Evolutionary conservation across 768 basidiomycete genomes (phyloP).

Genomic region (Boletellus sp.): DNA sequence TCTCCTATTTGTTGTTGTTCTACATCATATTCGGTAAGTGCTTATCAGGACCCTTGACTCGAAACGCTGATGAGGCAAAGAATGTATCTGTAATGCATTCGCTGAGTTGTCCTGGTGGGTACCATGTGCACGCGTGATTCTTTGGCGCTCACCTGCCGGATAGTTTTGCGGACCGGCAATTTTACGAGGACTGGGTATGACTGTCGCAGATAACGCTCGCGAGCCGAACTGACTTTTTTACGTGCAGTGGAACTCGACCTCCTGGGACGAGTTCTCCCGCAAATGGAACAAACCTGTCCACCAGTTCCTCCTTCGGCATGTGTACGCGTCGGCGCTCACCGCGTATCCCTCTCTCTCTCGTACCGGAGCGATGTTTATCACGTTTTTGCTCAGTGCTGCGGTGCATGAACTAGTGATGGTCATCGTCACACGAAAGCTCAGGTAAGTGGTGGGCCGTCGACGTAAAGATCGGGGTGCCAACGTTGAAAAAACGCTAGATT

Average conservation of each 20-base stretch:
- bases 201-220: neutral
- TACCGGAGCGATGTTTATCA: conserved; percentile 83
- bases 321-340: conserved; percentile 85
- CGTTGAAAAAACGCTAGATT: conserved; percentile 46
- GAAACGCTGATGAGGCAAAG: conserved; percentile 36
- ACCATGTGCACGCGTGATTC: neutral
- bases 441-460: conserved; percentile 42
- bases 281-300: conserved; percentile 99
- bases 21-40: conserved; percentile 75
- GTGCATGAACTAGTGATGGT: conserved; percentile 97
- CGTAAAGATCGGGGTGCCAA: neutral
- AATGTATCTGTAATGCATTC: conserved; percentile 95
- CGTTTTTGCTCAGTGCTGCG: conserved; percentile 86
- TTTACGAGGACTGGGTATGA: conserved; percentile 92
- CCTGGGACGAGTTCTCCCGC: conserved; percentile 95
- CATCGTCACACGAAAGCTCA: conserved; percentile 88
- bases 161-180: conserved; percentile 95
- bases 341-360: conserved; percentile 67
- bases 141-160: conserved; percentile 2
- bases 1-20: conserved; percentile 83
- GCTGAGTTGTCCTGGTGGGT: conserved; percentile 86
- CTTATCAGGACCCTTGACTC: neutral
- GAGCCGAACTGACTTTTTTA: neutral
- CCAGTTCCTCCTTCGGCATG: conserved; percentile 88
- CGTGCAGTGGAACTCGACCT: conserved; percentile 89